Evolutionary conservation across 179 eudicot species (phyloP), one percentile per base, ranked within the genome.

Genomic region (Amaranthus tricolor): DNA sequence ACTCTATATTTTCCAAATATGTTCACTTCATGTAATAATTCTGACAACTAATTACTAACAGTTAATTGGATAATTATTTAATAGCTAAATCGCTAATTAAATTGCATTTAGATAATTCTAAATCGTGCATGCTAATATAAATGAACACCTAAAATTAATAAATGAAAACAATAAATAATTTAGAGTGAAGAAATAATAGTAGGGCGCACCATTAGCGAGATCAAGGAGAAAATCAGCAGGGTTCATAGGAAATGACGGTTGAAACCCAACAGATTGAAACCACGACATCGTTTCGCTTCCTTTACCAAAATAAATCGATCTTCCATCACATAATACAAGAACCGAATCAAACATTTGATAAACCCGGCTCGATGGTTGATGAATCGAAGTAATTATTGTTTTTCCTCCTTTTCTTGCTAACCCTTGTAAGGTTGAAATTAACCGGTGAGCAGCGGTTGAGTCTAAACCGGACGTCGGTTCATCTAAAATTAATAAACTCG

Each of bases 191-290:
- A 60, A 24, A 56, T 20, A 31, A 31, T 31, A 31, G 2, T 31
- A 31, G 40, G 43, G 72, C 87, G 82, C 84, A 92, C 99, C 97
- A 19, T 92, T 95, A 9, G 99, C 99, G 85, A 95, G 97, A 89
- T 95, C 99, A 72, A 95, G 97, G 81, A 95, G 82, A 76, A 95
- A 95, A 86, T 95, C 99, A 0, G 99, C 97, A 5, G 99, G 99
- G 74, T 95, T 95, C 89, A 93, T 88, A 16, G 97, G 89, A 69
- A 95, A 92, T 70, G 83, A 78, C 77, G 96, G 96, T 62, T 85
- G 71, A 71, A 84, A 90, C 2, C 95, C 97, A 31, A 90, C 77
- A 21, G 88, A 83, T 12, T 84, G 78, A 43, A 95, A 90, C 66
- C 92, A 93, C 9, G 65, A 49, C 89, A 89, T 85, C 3, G 95